Conservation (phyloP, 768 basidiomycete species). For the Podaxis sp. region DNA sequence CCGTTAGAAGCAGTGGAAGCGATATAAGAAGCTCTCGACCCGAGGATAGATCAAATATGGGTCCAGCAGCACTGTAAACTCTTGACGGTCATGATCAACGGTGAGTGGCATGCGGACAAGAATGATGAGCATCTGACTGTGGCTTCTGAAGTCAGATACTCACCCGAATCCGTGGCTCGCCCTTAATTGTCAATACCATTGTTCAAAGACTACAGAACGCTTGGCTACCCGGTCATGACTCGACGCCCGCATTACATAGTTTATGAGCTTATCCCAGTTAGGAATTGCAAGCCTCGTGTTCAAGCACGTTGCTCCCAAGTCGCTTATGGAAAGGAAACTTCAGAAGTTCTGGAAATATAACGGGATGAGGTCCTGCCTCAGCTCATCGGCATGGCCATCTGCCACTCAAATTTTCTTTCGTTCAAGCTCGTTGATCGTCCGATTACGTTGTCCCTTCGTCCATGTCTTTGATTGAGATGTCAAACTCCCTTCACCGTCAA, state of each 20-base stretch:
- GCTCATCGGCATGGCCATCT: no score
- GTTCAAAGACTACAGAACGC: background rate
- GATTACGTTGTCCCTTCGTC: background rate
- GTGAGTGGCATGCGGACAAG: background rate
- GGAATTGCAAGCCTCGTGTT: conserved; percentile 5
- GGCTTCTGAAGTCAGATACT: background rate
- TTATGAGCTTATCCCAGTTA: conserved; percentile 7
- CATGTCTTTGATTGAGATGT: background rate
- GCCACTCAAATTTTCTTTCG: background rate
- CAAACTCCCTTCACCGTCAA: background rate
- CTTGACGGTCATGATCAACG: background rate
- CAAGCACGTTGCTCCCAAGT: conserved; percentile 7
- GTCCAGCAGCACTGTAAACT: background rate
- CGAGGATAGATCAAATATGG: background rate
- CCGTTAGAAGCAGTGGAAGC: background rate
- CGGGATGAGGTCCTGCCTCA: background rate
- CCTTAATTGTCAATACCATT: background rate
- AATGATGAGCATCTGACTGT: background rate
- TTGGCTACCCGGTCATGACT: background rate
- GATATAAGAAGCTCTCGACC: background rate
- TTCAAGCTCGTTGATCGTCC: background rate
- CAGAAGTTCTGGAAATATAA: background rate
- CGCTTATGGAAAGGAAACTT: background rate
- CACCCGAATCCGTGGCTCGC: background rate
- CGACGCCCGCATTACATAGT: no score